Base-by-base conservation (phyloP, 495 filamentous ascomycete genomes). In the Lentithecium fluviatile region DNA sequence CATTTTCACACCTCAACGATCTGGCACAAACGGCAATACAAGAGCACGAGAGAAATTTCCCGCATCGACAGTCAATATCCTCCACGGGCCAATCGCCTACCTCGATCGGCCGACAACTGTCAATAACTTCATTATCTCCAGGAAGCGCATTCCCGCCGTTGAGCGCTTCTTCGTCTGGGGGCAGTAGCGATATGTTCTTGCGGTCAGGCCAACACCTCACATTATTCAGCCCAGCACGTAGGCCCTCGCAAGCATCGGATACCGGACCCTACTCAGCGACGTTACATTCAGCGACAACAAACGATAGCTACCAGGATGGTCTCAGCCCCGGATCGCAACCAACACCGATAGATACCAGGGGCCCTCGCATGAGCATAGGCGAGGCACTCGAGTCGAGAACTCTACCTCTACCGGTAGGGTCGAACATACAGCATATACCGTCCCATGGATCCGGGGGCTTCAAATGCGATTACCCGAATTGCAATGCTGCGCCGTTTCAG, bases 401-500 rank as follows among this genome's bases (percentile, higher is more conserved):
- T n/a, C 52, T 71, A 12, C 67, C 64, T 10, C 64, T 59, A n/a
- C 71, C 68, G 25, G 63, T 60, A 15, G 67, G 66, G 15, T 45
- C 67, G 59, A 64, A 64, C 56, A 69, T 71, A 50, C 62, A 58
- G 25, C 62, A 65, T 38, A 45, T 65, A 58, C 60, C 58, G 32
- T 70, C 58, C 38, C 69, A 66, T 59, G 63, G 64, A 17, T 42
- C 46, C 11, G 63, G 60, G n/a, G 74, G 73, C 36, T 87, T 80
- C 69, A 81, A 79, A 66, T 91, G 88, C 72, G 79, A 77, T n/a
- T 81, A 82, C 80, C 77, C 79, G 1, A 88, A 87, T 10, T 98
- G 94, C 69, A 91, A 69, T 23, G 93, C 92, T 42, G 72, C 82
- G 19, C 89, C 94, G 5, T 98, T 98, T 67, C 91, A 96, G 73